phyloP scores from a whole-genome alignment of 192 early-diverging fungal species.

The Anaeromyces robustus region DNA sequence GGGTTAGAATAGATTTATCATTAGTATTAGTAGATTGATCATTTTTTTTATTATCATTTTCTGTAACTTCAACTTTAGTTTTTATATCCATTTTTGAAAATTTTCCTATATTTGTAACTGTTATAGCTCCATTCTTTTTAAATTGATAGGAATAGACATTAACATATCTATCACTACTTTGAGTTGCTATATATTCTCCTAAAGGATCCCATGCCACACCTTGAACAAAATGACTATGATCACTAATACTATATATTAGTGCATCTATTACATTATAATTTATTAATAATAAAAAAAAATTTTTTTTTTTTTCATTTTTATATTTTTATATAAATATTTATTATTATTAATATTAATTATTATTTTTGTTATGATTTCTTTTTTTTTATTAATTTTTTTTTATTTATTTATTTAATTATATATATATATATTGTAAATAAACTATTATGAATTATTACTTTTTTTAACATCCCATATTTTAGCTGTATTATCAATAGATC shows the following conservation, averaged over 20 bases:
- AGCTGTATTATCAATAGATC: slow-evolving; percentile 73
- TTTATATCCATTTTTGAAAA: not conserved
- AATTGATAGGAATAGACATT: not conserved
- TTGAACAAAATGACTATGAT: slow-evolving; percentile 90
- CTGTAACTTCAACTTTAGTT: not conserved
- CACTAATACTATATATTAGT: slow-evolving; percentile 4
- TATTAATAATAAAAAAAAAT: not conserved
- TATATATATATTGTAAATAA: not conserved
- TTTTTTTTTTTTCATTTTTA: no score
- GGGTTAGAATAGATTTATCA: not conserved
- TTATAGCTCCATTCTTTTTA: not conserved
- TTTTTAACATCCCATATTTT: slow-evolving; percentile 68
- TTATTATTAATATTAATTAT: not conserved
- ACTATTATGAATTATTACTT: slow-evolving; percentile 25
- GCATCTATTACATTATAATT: slow-evolving; percentile 11
- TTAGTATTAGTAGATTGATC: not conserved
- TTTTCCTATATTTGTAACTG: not conserved
- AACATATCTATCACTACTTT: slow-evolving; percentile 74
- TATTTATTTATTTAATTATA: slow-evolving; percentile 2
- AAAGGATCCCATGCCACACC: slow-evolving; percentile 93
- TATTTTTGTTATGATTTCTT: not conserved
- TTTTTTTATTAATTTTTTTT: not conserved
- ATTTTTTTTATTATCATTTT: not conserved
- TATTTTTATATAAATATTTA: no score
- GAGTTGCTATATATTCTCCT: slow-evolving; percentile 69